Evolutionary conservation across 345 rosid species (phyloP).

Genomic region (Salix koriyanagi): DNA sequence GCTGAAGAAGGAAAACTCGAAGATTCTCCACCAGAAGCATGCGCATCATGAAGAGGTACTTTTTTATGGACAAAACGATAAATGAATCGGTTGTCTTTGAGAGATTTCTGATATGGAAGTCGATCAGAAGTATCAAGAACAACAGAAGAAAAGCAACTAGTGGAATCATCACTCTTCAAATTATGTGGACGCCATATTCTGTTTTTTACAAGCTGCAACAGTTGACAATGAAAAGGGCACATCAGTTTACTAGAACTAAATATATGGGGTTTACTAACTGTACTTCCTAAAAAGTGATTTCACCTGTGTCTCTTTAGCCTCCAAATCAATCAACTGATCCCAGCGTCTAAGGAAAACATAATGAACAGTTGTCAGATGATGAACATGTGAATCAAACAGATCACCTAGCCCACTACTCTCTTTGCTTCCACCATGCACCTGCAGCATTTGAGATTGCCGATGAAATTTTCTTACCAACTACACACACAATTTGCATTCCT

Average conservation of each 20-base stretch:
- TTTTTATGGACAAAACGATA: constrained; percentile 66
- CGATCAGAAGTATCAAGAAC: constrained; percentile 64
- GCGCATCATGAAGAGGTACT: constrained; percentile 22
- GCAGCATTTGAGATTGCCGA: constrained; percentile 19
- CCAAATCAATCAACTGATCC: constrained; percentile 81
- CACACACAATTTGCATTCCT: not conserved
- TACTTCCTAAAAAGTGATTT: not conserved
- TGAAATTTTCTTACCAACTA: not conserved
- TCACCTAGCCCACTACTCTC: constrained; percentile 81
- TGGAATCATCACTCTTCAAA: constrained; percentile 35
- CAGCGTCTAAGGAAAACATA: constrained; percentile 61
- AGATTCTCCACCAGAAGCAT: constrained; percentile 36
- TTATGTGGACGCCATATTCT: constrained; percentile 49
- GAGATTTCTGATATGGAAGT: constrained; percentile 39
- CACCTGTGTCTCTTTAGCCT: constrained; percentile 87
- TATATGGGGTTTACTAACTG: not conserved
- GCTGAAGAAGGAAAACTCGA: constrained; percentile 25
- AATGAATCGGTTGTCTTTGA: constrained; percentile 52
- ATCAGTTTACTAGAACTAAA: constrained; percentile 3
- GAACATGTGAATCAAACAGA: constrained; percentile 59
- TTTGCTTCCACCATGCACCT: constrained; percentile 84
- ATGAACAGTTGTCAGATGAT: constrained; percentile 68
- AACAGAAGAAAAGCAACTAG: constrained; percentile 57
- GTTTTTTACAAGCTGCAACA: constrained; percentile 59
- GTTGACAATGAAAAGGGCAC: not conserved